Evolutionary conservation across 805 yeast species (phyloP).

Genomic region (Candida gorgasii): DNA sequence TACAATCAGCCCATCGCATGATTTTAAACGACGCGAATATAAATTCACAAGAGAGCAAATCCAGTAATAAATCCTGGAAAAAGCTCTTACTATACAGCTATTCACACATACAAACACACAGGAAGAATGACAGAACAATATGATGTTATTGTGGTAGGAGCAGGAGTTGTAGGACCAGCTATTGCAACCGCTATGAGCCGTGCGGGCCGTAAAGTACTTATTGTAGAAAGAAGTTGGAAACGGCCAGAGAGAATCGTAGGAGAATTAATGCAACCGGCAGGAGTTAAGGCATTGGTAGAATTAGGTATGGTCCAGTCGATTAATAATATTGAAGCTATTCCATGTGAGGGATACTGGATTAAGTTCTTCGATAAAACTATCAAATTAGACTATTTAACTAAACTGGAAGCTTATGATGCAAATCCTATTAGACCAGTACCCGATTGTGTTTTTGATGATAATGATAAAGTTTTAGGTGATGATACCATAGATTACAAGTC

Average conservation of each 20-base stretch:
- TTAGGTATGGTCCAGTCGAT: constrained; percentile 80
- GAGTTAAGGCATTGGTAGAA: constrained; percentile 78
- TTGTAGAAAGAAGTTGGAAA: constrained; percentile 85
- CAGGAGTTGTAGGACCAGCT: constrained; percentile 97
- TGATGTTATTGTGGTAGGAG: constrained; percentile 93
- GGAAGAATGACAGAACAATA: constrained; percentile 29
- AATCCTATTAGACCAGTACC: constrained; percentile 51
- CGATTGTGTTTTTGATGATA: constrained; percentile 56
- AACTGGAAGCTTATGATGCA: constrained; percentile 43
- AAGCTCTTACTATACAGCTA: too few relatives aligned
- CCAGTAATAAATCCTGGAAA: neutral
- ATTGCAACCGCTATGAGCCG: constrained; percentile 87
- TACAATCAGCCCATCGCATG: constrained; percentile 6
- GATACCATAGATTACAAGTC: constrained; percentile 47
- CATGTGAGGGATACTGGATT: constrained; percentile 79
- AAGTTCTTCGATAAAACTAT: constrained; percentile 61
- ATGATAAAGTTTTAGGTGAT: constrained; percentile 53
- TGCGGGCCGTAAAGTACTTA: constrained; percentile 80
- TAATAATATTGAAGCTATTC: constrained; percentile 74
- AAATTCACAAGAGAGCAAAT: constrained; percentile 2
- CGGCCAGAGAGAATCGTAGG: constrained; percentile 97
- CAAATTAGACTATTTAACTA: constrained; percentile 70
- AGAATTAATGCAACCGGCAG: constrained; percentile 95
- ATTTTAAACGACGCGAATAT: constrained; percentile 9
- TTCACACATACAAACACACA: neutral